Evolutionary conservation across 768 basidiomycete species (phyloP).

Genomic region (Lactifluus hygrophoroides): DNA sequence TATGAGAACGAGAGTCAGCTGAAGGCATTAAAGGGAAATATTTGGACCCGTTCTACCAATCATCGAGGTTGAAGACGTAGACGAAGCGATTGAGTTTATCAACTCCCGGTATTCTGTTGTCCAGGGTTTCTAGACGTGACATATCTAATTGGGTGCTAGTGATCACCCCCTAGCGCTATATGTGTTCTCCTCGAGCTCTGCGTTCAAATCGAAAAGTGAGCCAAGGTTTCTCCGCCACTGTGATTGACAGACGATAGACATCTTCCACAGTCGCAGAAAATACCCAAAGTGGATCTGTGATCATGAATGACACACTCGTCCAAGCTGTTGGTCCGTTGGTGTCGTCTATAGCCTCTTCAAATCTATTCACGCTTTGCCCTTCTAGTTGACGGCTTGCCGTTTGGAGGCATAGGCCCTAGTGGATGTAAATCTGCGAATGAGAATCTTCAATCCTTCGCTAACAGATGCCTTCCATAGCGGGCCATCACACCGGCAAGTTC

Average conservation of each 20-base stretch:
- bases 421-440: slow-evolving; percentile 44
- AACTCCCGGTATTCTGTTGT: slow-evolving; percentile 38
- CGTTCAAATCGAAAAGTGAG: slow-evolving; percentile 54
- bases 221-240: not conserved
- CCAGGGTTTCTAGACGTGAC: not conserved
- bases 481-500: slow-evolving; percentile 65
- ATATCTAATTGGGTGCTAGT: slow-evolving; percentile 28
- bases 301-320: slow-evolving; percentile 65
- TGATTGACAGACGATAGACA: not conserved
- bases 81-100: slow-evolving; percentile 64
- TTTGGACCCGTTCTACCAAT: slow-evolving; percentile 80
- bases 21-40: slow-evolving; percentile 48
- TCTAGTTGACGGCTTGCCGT: slow-evolving; percentile 54
- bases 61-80: slow-evolving; percentile 58
- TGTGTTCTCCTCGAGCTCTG: slow-evolving; percentile 56
- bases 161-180: slow-evolving; percentile 73
- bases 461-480: slow-evolving; percentile 34
- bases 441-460: slow-evolving; percentile 3
- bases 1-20: not conserved
- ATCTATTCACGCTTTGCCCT: not conserved
- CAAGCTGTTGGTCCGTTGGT: slow-evolving; percentile 43
- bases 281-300: slow-evolving; percentile 62
- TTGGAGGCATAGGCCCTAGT: slow-evolving; percentile 65
- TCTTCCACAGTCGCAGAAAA: slow-evolving; percentile 46
- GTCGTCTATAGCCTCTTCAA: not conserved